A percentile compares a stretch with the other conserved stretches of the same genome.
Evolutionary conservation across 352 stramenopile species (phyloP).

Genomic region (Pythium rhizo-oryzae): DNA sequence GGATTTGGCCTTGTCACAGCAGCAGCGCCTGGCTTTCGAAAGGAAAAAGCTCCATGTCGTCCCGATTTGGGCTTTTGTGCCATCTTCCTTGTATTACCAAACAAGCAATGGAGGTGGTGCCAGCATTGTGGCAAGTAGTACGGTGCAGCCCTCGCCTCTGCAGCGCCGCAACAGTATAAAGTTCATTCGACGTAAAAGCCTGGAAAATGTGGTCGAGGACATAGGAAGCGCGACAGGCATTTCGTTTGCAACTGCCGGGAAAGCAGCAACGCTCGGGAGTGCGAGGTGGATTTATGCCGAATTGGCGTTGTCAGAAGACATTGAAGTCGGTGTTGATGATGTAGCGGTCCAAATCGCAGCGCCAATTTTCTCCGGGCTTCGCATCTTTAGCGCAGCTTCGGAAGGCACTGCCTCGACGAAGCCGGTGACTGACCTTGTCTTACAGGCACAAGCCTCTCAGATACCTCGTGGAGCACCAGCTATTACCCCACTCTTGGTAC

Average conservation of each 20-base stretch:
- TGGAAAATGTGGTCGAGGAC: slow-evolving; percentile 19
- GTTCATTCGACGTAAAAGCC: slow-evolving; percentile 25
- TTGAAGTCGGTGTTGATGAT: slow-evolving; percentile 30
- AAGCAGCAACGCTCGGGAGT: slow-evolving; percentile 10
- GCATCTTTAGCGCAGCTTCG: slow-evolving; percentile 14
- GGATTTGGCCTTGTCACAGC: slow-evolving; percentile 13
- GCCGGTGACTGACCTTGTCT: slow-evolving; percentile 22
- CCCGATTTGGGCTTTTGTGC: slow-evolving; percentile 34
- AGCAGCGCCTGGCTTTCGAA: slow-evolving; percentile 16
- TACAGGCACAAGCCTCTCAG: slow-evolving; percentile 20
- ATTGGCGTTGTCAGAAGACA: slow-evolving; percentile 29
- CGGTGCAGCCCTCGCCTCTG: neutral
- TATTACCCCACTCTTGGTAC: slow-evolving; percentile 43
- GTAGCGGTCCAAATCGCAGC: slow-evolving; percentile 26
- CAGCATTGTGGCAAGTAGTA: neutral
- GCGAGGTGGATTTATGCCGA: slow-evolving; percentile 57
- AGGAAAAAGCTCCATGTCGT: slow-evolving; percentile 24
- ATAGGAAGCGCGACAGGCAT: neutral
- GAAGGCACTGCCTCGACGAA: neutral
- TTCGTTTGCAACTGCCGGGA: neutral
- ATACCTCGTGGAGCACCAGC: slow-evolving; percentile 14
- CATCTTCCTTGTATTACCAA: slow-evolving; percentile 35
- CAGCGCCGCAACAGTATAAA: slow-evolving; percentile 28
- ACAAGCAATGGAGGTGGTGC: neutral
- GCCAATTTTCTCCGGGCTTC: slow-evolving; percentile 37